phyloP scores from a whole-genome alignment of 1,139 yeast genomes.

The Blastobotrys persicus region DNA sequence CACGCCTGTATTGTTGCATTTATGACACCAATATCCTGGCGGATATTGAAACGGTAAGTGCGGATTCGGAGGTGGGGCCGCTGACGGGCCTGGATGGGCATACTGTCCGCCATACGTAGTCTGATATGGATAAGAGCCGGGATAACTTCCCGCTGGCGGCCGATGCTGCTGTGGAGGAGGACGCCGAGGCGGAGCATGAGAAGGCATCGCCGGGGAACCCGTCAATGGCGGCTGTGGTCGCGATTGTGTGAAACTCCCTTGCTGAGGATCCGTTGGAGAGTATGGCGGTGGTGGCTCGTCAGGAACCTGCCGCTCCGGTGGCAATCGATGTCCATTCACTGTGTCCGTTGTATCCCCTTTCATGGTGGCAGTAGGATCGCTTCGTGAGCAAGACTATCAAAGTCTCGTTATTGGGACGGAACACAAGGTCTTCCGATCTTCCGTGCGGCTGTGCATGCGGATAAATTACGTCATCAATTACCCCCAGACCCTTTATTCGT shows the following conservation, averaged over 20 bases:
- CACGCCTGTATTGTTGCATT: conserved; percentile 74
- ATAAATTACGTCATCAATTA: too few species aligned
- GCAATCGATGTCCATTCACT: conserved; percentile 11
- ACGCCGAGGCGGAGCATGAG: conserved; percentile 9
- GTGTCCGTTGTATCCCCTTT: background rate
- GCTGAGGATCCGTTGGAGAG: conserved; percentile 18
- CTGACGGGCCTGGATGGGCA: background rate
- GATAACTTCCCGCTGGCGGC: conserved; percentile 5
- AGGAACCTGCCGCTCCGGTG: conserved; percentile 24
- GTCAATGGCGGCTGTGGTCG: background rate
- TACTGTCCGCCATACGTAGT: conserved; percentile 3
- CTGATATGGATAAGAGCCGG: background rate
- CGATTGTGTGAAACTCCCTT: conserved; percentile 3
- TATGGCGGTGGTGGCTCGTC: conserved; percentile 33
- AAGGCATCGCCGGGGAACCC: background rate
- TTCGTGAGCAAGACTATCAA: too few species aligned
- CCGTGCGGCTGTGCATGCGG: too few species aligned
- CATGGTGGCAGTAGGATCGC: too few species aligned
- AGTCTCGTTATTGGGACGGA: too few species aligned
- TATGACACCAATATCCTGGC: conserved; percentile 55
- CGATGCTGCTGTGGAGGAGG: conserved; percentile 10
- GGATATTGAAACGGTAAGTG: conserved; percentile 66
- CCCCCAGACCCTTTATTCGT: too few species aligned
- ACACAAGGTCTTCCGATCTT: too few species aligned
- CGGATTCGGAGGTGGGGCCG: conserved; percentile 1